These are phyloP conservation scores for Elsinoe fawcettii DNA, from an alignment of 2,329 filamentous ascomycete genomes.

Conservation along the genomic window DNA sequence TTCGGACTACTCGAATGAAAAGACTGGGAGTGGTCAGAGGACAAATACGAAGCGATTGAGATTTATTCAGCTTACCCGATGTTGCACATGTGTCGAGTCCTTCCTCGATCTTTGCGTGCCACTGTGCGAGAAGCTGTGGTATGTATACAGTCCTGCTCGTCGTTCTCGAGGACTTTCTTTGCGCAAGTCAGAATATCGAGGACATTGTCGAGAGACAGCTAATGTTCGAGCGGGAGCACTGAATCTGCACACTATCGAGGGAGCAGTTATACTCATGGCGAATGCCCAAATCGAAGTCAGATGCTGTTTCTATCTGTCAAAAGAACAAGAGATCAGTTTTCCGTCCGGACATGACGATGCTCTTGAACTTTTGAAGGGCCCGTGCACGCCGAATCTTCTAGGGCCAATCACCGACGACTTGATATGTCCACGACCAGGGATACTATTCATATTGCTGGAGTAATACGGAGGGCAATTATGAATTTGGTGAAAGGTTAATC, in stretches of 20 bases:
- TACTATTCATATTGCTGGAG: too few species aligned
- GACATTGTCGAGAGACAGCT: neutral
- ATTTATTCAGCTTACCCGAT: neutral
- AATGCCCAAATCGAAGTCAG: neutral
- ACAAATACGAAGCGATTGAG: neutral
- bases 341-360: neutral
- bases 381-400: conserved; percentile 14
- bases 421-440: neutral
- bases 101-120: neutral
- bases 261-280: conserved; percentile 4
- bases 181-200: neutral
- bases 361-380: conserved; percentile 7
- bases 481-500: too few species aligned
- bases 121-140: neutral
- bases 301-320: neutral
- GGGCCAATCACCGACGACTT: conserved; percentile 10
- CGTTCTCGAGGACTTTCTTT: neutral
- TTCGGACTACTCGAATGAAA: conserved; percentile 55
- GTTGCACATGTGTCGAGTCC: neutral
- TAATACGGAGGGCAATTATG: too few species aligned
- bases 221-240: conserved; percentile 2
- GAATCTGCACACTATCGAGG: conserved; percentile 2
- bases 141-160: conserved; percentile 9
- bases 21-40: conserved; percentile 30
- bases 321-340: neutral